Percentiles rank a stretch among this genome's conserved stretches.
Conservation (phyloP, 139 green algal genomes). For the Limnomonas spitsbergensis region DNA sequence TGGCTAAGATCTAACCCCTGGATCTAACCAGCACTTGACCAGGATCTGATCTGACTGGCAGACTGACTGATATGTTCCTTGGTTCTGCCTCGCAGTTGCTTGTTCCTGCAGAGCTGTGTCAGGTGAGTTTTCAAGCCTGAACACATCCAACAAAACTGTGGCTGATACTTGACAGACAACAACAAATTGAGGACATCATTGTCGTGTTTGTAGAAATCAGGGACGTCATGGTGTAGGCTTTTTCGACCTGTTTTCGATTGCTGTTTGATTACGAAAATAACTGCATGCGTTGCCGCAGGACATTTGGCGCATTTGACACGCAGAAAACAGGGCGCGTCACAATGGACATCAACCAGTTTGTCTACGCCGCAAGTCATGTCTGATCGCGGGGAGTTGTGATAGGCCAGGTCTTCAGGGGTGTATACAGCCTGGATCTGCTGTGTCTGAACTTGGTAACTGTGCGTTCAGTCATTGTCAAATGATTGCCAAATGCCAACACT, state of each 20-base stretch:
- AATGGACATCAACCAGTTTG: conserved; percentile 50
- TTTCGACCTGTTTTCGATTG: neutral
- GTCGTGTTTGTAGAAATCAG: too few species aligned
- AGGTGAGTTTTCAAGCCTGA: neutral
- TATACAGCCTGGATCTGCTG: too few species aligned
- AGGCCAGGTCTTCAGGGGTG: too few species aligned
- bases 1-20: too few species aligned
- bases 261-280: neutral
- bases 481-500: too few species aligned
- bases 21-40: neutral
- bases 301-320: conserved; percentile 51
- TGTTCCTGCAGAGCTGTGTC: conserved; percentile 20
- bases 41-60: neutral
- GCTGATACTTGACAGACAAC: too few species aligned
- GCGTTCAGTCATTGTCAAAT: too few species aligned
- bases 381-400: too few species aligned
- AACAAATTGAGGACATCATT: too few species aligned
- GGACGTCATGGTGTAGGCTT: too few species aligned
- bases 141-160: too few species aligned
- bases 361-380: conserved; percentile 30
- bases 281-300: conserved; percentile 2
- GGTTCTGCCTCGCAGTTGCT: neutral
- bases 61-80: neutral
- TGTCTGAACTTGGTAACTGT: too few species aligned
- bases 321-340: conserved; percentile 28